Evolutionary conservation across 2,329 filamentous ascomycete genomes (phyloP).

Genomic region (Emmonsiellopsis sp.): DNA sequence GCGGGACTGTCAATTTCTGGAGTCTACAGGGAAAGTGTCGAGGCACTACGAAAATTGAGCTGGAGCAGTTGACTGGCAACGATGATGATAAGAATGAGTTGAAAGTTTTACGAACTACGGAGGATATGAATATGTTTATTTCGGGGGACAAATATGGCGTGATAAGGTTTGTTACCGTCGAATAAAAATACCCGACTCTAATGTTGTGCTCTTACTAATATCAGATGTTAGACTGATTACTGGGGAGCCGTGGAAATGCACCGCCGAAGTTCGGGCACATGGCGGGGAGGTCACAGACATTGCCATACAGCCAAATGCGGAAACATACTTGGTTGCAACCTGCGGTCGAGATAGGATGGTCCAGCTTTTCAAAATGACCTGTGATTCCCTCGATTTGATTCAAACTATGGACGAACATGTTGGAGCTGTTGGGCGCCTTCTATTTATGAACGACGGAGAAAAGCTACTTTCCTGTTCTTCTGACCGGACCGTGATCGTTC

Average conservation of each 20-base stretch:
- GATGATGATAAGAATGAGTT: conserved; percentile 47
- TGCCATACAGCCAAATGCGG: conserved; percentile 54
- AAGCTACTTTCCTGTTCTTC: conserved; percentile 76
- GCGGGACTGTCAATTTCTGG: conserved; percentile 78
- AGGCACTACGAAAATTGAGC: conserved; percentile 53
- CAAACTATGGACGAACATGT: conserved; percentile 91
- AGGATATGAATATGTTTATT: conserved; percentile 58
- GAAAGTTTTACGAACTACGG: conserved; percentile 49
- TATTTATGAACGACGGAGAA: conserved; percentile 62
- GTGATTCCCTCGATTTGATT: conserved; percentile 60
- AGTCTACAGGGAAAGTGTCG: conserved; percentile 60
- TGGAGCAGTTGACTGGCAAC: conserved; percentile 50
- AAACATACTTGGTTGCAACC: conserved; percentile 62
- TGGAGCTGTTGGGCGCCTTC: conserved; percentile 68
- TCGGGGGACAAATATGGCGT: conserved; percentile 82
- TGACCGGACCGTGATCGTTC: conserved; percentile 76
- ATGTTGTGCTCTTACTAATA: conserved; percentile 12
- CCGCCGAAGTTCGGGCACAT: conserved; percentile 75
- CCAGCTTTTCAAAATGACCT: conserved; percentile 65
- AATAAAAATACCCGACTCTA: not conserved
- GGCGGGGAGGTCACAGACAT: conserved; percentile 76
- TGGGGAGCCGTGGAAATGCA: conserved; percentile 47
- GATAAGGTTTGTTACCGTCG: conserved; percentile 41
- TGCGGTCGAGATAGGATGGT: conserved; percentile 85
- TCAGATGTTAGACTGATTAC: conserved; percentile 19